A percentile compares a stretch with the other conserved stretches of the same genome.
Conservation (phyloP, 768 basidiomycete genomes). For the Lenzites betulinus region DNA sequence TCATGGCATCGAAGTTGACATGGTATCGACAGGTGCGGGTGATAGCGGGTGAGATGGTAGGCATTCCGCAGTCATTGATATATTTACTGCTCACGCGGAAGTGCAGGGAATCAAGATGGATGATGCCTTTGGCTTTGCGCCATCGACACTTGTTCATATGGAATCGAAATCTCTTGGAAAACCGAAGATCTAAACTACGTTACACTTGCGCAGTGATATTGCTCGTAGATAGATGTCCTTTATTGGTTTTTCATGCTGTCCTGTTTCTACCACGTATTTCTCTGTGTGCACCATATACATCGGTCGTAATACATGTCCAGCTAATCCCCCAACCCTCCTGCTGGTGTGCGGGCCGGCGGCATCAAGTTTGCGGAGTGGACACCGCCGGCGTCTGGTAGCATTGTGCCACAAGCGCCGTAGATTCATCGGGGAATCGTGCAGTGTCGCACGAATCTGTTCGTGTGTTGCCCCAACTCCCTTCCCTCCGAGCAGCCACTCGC, state of each 20-base stretch:
- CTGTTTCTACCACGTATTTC: background rate
- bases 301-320: too few species aligned
- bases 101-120: conserved; percentile 63
- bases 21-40: conserved; percentile 62
- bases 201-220: background rate
- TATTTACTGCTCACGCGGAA: background rate
- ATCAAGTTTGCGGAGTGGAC: too few species aligned
- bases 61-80: conserved; percentile 25
- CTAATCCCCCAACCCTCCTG: too few species aligned
- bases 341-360: background rate
- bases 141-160: conserved; percentile 78
- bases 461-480: conserved; percentile 2
- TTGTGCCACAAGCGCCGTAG: conserved; percentile 5
- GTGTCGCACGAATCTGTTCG: background rate
- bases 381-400: background rate
- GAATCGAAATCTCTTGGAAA: conserved; percentile 60
- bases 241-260: background rate
- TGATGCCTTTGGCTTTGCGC: conserved; percentile 84
- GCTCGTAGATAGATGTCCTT: background rate
- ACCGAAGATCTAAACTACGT: conserved; percentile 52
- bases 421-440: conserved; percentile 16
- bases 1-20: conserved; percentile 3
- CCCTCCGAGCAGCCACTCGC: background rate
- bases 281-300: background rate
- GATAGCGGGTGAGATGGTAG: conserved; percentile 79